phyloP scores from a whole-genome alignment of 192 early-diverging fungal species.

The Backusella westeae region DNA sequence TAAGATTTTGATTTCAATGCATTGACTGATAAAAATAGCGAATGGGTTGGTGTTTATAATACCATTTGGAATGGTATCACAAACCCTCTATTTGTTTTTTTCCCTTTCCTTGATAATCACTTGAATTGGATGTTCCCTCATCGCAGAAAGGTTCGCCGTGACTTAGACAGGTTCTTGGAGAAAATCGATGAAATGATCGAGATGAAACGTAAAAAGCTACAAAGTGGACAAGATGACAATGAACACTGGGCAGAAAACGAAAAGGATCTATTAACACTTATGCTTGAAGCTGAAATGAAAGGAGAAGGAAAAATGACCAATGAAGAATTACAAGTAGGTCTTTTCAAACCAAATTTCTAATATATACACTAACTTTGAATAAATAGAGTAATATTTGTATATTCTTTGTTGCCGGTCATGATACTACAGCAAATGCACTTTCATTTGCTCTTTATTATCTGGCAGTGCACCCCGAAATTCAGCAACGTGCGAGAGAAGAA shows the following conservation, averaged over 20 bases:
- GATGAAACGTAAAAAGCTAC: neutral
- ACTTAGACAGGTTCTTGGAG: neutral
- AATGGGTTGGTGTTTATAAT: conserved; percentile 8
- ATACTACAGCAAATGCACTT: conserved; percentile 29
- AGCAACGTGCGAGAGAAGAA: conserved; percentile 24
- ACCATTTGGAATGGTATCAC: neutral
- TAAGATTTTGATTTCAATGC: conserved; percentile 17
- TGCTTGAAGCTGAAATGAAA: conserved; percentile 44
- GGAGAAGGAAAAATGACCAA: conserved; percentile 40
- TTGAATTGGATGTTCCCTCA: conserved; percentile 18
- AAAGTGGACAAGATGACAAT: neutral
- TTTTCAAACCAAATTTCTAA: conserved; percentile 49
- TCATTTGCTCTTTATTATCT: conserved; percentile 44
- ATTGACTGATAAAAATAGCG: neutral
- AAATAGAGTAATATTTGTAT: neutral
- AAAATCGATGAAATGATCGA: conserved; percentile 7
- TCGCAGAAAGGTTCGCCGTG: neutral
- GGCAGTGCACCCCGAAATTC: conserved; percentile 34
- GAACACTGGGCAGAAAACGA: neutral
- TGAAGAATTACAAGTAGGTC: conserved; percentile 35
- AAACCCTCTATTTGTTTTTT: neutral
- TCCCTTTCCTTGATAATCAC: neutral
- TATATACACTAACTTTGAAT: conserved; percentile 6
- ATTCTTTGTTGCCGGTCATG: neutral
- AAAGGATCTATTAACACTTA: conserved; percentile 41